Evolutionary conservation across 2,329 filamentous ascomycete genomes (phyloP).

Genomic region (Aspergillus luchuensis): DNA sequence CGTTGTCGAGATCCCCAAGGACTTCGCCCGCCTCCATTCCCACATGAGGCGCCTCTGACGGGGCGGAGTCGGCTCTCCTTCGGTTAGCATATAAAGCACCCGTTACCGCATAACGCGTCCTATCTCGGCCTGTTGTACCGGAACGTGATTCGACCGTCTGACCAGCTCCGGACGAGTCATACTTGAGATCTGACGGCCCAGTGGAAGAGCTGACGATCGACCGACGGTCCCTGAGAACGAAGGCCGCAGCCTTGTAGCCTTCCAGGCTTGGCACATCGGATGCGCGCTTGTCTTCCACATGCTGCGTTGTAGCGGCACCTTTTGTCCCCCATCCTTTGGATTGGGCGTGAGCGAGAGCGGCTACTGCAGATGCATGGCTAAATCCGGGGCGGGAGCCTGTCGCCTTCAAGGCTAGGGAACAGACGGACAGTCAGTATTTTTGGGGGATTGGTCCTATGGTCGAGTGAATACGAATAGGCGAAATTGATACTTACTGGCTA

Average conservation of each 20-base stretch:
- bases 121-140: constrained; percentile 56
- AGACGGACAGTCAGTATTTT: not conserved
- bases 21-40: constrained; percentile 69
- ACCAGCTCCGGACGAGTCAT: constrained; percentile 62
- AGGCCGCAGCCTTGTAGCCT: constrained; percentile 72
- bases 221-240: constrained; percentile 53
- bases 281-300: constrained; percentile 61
- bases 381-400: constrained; percentile 62
- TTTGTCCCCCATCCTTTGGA: constrained; percentile 65
- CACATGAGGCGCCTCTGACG: constrained; percentile 60
- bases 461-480: not conserved
- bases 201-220: constrained; percentile 19
- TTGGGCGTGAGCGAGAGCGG: constrained; percentile 72
- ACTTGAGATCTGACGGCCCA: constrained; percentile 15
- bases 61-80: constrained; percentile 66
- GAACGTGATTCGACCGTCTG: constrained; percentile 58
- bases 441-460: not conserved
- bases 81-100: constrained; percentile 69
- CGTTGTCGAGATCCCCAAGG: constrained; percentile 46
- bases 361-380: constrained; percentile 64
- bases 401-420: constrained; percentile 25
- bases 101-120: constrained; percentile 73
- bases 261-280: constrained; percentile 57
- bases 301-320: constrained; percentile 59
- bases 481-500: constrained; percentile 26